These are phyloP conservation scores for Coemansia sp. DNA, from an alignment of 371 early-diverging fungal genomes.

Conservation along the genomic window DNA sequence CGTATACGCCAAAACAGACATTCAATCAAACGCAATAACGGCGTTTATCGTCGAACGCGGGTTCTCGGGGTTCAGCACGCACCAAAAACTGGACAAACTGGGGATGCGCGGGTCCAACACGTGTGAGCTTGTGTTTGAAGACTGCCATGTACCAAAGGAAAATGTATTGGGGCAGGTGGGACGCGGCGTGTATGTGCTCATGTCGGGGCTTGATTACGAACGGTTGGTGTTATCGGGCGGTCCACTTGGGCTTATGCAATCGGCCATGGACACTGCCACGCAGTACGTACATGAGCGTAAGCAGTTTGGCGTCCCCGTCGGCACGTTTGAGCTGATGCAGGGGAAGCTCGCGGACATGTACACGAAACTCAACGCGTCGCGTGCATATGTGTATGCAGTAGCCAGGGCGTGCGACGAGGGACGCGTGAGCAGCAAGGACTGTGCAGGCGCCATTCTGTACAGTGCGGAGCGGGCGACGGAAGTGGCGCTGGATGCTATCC, in stretches of 20 bases:
- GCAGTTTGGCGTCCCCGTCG: constrained; percentile 86
- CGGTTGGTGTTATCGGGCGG: constrained; percentile 91
- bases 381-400: constrained; percentile 91
- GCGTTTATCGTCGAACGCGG: constrained; percentile 93
- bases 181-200: constrained; percentile 95
- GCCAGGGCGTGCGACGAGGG: constrained; percentile 86
- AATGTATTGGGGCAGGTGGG: constrained; percentile 86
- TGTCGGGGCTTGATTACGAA: constrained; percentile 94
- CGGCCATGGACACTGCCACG: constrained; percentile 76
- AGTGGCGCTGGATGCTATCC: constrained; percentile 93
- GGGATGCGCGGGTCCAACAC: constrained; percentile 98
- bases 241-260: constrained; percentile 95
- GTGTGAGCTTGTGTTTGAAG: constrained; percentile 92
- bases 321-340: constrained; percentile 92
- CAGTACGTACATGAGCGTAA: constrained; percentile 88
- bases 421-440: constrained; percentile 71
- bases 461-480: constrained; percentile 96
- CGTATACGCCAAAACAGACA: constrained; percentile 92
- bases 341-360: constrained; percentile 97
- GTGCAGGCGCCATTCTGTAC: constrained; percentile 95
- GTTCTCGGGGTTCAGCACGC: constrained; percentile 83
- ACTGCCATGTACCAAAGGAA: constrained; percentile 88
- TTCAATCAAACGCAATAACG: constrained; percentile 84
- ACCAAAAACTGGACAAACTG: constrained; percentile 92
- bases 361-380: constrained; percentile 88